These are phyloP conservation scores for Rhizophagus prolifer DNA, from an alignment of 192 early-diverging fungal genomes.

Conservation along the genomic window DNA sequence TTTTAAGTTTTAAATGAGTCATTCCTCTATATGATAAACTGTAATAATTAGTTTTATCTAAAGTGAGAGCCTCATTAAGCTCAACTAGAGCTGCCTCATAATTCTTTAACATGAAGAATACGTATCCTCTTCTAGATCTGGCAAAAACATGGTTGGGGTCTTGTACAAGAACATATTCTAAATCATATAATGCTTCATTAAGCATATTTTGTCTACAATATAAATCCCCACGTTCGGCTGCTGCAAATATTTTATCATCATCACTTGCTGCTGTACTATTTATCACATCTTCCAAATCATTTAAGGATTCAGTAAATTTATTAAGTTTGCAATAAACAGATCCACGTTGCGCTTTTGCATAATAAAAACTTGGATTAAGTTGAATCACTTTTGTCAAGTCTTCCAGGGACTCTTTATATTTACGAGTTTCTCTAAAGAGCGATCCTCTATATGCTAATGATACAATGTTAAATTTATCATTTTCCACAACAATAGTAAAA, in stretches of 20 bases:
- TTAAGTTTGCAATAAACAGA: background rate
- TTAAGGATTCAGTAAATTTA: background rate
- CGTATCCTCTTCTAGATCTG: background rate
- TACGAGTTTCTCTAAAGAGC: background rate
- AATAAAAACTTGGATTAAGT: background rate
- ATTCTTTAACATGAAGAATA: background rate
- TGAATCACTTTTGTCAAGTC: background rate
- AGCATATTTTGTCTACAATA: background rate
- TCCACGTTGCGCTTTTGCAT: background rate
- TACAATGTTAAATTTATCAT: background rate
- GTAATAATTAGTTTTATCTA: background rate
- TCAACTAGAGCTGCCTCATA: background rate
- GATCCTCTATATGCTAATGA: background rate
- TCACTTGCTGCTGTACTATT: background rate
- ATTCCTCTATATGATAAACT: background rate
- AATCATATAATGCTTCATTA: background rate
- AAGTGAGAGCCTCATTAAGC: background rate
- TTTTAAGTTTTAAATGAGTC: background rate
- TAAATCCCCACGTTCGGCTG: background rate
- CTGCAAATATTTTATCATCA: background rate
- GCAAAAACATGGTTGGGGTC: background rate
- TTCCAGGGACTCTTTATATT: background rate
- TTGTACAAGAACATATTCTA: background rate
- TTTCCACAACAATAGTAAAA: background rate
- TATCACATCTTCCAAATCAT: background rate